phyloP scores from a whole-genome alignment of 1,284 basidiomycete genomes.

The Boletus holoroseus region DNA sequence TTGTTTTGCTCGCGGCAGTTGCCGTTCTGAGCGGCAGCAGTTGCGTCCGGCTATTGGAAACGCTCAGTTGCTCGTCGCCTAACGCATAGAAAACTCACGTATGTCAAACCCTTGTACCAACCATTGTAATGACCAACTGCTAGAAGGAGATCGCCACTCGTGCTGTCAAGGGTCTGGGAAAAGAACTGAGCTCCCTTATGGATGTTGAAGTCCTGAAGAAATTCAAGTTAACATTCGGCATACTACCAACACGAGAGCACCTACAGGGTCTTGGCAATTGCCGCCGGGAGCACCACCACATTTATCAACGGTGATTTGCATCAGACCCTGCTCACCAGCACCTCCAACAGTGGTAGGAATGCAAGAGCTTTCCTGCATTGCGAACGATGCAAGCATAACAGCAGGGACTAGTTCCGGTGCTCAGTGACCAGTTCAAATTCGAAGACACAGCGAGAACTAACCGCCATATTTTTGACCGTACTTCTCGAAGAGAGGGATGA shows the following conservation, averaged over 20 bases:
- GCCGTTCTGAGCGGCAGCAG: constrained; percentile 44
- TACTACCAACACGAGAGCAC: constrained; percentile 1
- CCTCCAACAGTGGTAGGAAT: constrained; percentile 66
- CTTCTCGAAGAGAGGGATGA: constrained; percentile 55
- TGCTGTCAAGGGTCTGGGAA: constrained; percentile 42
- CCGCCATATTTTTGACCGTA: constrained; percentile 50
- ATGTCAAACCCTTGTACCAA: constrained; percentile 62
- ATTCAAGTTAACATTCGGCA: neutral
- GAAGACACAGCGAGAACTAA: constrained; percentile 24
- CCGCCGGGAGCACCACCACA: constrained; percentile 60
- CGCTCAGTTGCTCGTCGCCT: constrained; percentile 9
- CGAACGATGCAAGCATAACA: constrained; percentile 78
- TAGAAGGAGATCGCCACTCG: constrained; percentile 53
- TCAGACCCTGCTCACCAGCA: constrained; percentile 77
- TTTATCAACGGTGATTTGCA: constrained; percentile 82
- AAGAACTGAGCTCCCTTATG: constrained; percentile 59
- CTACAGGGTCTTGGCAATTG: constrained; percentile 61
- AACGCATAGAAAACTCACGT: constrained; percentile 37
- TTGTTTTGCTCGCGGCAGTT: constrained; percentile 78
- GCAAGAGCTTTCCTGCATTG: constrained; percentile 78
- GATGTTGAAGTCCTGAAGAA: constrained; percentile 64
- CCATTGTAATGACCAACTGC: constrained; percentile 78
- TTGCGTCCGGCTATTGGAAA: constrained; percentile 47
- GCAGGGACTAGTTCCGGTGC: constrained; percentile 29
- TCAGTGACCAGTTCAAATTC: neutral